Percentiles rank a stretch among this genome's conserved stretches.
phyloP scores from a whole-genome alignment of 305 asterid genomes.

The Salvia sclarea region DNA sequence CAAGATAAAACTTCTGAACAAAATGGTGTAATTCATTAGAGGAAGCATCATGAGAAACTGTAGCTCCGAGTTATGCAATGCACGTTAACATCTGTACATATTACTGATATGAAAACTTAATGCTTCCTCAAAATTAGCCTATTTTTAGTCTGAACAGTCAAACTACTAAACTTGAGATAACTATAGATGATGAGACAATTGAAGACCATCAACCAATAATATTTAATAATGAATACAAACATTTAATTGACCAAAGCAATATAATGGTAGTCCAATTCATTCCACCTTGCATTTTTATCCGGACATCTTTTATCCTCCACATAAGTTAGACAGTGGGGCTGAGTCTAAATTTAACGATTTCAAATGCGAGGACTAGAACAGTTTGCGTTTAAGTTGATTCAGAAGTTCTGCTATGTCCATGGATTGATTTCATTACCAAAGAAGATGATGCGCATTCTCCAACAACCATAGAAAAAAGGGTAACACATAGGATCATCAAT shows the following conservation, averaged over 20 bases:
- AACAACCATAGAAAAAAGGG: neutral
- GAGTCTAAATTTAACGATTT: too few relatives aligned
- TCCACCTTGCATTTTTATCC: neutral
- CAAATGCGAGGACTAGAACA: too few relatives aligned
- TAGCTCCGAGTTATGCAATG: neutral
- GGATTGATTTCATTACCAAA: neutral
- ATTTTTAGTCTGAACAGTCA: neutral
- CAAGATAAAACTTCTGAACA: constrained; percentile 10
- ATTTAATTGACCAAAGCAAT: neutral
- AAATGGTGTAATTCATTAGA: neutral
- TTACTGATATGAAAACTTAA: neutral
- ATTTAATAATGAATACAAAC: neutral
- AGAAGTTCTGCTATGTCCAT: too few relatives aligned
- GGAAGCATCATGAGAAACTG: neutral
- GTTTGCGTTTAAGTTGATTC: too few relatives aligned
- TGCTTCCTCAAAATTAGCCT: neutral
- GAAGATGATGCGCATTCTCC: neutral
- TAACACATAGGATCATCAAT: too few relatives aligned
- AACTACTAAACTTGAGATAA: neutral
- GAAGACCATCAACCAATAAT: constrained; percentile 4
- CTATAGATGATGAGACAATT: neutral
- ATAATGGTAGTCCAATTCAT: neutral
- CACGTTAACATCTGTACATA: neutral
- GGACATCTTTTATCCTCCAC: neutral
- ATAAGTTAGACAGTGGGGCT: too few relatives aligned